Evolutionary conservation across 2,329 filamentous ascomycete species (phyloP), one percentile per base, ranked within the genome.

Genomic region (Microcyclospora pomicola): DNA sequence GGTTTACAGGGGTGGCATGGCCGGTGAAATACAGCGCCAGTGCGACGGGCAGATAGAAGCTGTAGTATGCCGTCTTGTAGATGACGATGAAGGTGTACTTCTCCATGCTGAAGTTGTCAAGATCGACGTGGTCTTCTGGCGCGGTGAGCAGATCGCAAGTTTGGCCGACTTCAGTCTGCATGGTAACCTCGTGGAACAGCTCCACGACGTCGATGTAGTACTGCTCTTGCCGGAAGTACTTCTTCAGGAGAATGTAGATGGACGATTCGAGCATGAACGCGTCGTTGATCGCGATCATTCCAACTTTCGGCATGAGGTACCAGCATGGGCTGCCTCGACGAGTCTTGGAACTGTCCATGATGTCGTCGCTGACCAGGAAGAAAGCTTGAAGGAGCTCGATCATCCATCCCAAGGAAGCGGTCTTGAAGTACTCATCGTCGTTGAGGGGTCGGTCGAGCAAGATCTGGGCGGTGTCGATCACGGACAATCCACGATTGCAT

Each of bases 31-130:
- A 71, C 52, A 98, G 72, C 5, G 91, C 84, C 33, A 98, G 75
- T 9, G 86, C 88, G 39, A 98, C 86, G 42, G 91, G 91, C 11
- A 98, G 80, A 68, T 96, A 96, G 73, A 98, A 98, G 57, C 82
- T 92, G 72, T 98, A 98, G 71, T 92, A 98, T 36, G 91, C 87
- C 15, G 91, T 98, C 77, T 98, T 98, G 78, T 93, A 96, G 65
- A 93, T 83, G 67, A 98, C 91, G 57, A 98, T 98, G 72, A 96
- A 98, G 54, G 72, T 78, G 71, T 94, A 94, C 72, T 94, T 98
- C 45, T 87, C 74, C 63, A 95, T 72, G 62, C 78, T 86, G 72
- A 98, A 98, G 70, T 94, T 94, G 72, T 83, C 71, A 47, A 98
- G 78, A 65, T 96, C 78, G 56, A 96, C 82, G 45, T 79, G 71